Evolutionary conservation across 2,329 filamentous ascomycete genomes (phyloP), one percentile per base, ranked within the genome.

Genomic region (Coniochaeta prunicola): DNA sequence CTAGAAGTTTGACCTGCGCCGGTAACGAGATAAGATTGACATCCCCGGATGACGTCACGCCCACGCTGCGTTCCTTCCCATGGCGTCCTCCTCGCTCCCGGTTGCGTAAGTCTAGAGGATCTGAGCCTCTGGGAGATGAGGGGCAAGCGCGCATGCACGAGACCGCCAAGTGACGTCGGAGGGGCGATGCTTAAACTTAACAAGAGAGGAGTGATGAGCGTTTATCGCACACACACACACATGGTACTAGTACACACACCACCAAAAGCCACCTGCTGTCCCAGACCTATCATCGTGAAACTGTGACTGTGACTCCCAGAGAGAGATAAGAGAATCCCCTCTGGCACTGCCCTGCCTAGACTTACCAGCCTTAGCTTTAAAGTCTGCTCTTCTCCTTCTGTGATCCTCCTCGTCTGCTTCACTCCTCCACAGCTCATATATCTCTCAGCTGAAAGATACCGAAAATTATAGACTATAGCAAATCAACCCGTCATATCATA

Each of bases 101-200:
- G 6, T 17, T 50, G 24, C 45, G 24, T 30, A 28, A 28, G n/a
- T n/a, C n/a, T n/a, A n/a, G n/a, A n/a, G 30, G 5, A 26, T 50
- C 45, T 50, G 24, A 50, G 45, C 45, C 45, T 50, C 45, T 48
- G 17, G 21, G 21, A 26, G 19, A 48, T 21, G 45, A 50, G 45
- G 45, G 45, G 45, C 45, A 50, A 17, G 24, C 45, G 45, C 24
- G 26, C 24, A 50, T 15, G 45, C 45, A 50, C 45, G 45, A 50
- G 45, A 50, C 45, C 45, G 45, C 45, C 45, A 50, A 50, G 45
- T 50, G 45, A 50, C 45, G 45, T 50, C 45, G 45, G 45, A 45
- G 19, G 45, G 45, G 45, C 24, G 24, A 28, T 50, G 6, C 45
- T 50, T 19, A 24, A 10, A 4, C 3, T 12, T 15, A 9, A 13